Conservation (phyloP, 768 basidiomycete genomes). For the Mycena chlorophos region DNA sequence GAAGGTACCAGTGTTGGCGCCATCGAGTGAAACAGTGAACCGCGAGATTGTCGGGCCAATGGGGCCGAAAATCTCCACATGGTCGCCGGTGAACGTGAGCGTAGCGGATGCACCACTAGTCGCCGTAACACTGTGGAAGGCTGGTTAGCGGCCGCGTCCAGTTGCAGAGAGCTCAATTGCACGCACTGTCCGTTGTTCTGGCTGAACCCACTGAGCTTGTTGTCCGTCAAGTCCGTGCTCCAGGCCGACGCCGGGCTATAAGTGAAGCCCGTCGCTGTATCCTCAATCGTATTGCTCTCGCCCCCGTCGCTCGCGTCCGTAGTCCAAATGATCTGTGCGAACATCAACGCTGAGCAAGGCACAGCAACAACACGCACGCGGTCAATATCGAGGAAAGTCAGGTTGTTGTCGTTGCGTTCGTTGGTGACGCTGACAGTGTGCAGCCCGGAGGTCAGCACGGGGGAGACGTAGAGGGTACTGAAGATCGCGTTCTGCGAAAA, state of each 20-base stretch:
- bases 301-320: neutral
- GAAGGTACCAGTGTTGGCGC: conserved; percentile 2
- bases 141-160: neutral
- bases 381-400: conserved; percentile 35
- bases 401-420: conserved; percentile 1
- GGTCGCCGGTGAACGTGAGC: conserved; percentile 10
- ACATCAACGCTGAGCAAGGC: neutral
- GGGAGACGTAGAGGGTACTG: conserved; percentile 31
- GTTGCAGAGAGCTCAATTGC: neutral
- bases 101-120: conserved; percentile 4
- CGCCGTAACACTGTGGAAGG: conserved; percentile 2
- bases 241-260: conserved; percentile 12
- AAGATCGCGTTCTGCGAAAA: conserved; percentile 21
- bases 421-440: conserved; percentile 31
- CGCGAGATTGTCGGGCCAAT: conserved; percentile 14
- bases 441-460: conserved; percentile 23
- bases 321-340: conserved; percentile 18
- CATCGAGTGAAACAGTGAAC: conserved; percentile 12
- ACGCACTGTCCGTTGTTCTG: conserved; percentile 20
- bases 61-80: conserved; percentile 9
- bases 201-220: conserved; percentile 13
- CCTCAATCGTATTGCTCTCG: conserved; percentile 4
- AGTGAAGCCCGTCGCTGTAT: conserved; percentile 3
- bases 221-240: conserved; percentile 7
- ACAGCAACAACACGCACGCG: conserved; percentile 25